Evolutionary conservation across 1,139 yeast genomes (phyloP), one percentile per base, ranked within the genome.

Genomic region (Wickerhamiella infanticola): DNA sequence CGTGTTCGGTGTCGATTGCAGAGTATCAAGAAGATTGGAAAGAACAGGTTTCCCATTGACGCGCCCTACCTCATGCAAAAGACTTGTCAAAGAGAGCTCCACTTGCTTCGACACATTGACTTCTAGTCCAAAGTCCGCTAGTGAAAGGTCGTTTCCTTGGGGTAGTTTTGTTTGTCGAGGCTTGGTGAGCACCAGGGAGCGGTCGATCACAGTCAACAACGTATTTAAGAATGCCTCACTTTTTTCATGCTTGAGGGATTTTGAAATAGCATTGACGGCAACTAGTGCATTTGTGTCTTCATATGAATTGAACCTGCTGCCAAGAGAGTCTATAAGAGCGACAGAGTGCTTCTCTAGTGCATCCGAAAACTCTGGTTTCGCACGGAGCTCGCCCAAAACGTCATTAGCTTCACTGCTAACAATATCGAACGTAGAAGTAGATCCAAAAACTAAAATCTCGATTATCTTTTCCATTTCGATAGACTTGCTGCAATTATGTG

Each of bases 401-500:
- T 25, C 23, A 13, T 29, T 25, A 4, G 33, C 31, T 4, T 58
- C 47, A 7, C 11, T 11, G 7, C 9, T 29, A 29, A 29, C 33
- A 11, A 7, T 7, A 11, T 7, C 9, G 11, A 29, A 29, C 9
- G 7, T 29, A 29, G 33, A 29, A 1, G 33, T 11, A 1, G 52
- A 49, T 23, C 58, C 47, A 41, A 48, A 53, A 4, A 63, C 49
- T 25, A 63, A 36, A 6, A 59, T 60, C 27, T 62, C 64, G 23
- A 63, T 27, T 6, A 64, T 47, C 0, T 56, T 43, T 1, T 70
- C 66, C 4, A 66, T 46, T 27, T 59, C 60, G 42, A 73, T 58
- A 0, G 72, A 56, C 11, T 55, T 49, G 5, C 59, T 49, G 43
- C 70, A 67, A 25, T 55, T 47, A 1, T 56, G 46, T 0, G 68